Conservation (phyloP, 352 stramenopile species). For the Globisporangium radiosum region DNA sequence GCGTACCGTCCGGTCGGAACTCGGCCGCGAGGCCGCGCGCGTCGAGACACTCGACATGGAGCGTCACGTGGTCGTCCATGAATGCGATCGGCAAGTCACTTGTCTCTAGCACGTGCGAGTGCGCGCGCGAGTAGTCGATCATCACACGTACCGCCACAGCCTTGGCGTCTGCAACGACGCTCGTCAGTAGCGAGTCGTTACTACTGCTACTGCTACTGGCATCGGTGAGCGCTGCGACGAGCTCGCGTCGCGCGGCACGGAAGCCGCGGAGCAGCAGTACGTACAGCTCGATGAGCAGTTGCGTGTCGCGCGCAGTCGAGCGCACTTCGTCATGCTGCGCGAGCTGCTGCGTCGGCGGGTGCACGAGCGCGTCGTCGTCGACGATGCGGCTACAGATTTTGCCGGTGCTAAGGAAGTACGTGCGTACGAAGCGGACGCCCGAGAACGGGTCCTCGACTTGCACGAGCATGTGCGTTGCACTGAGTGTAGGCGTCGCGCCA, state of each 20-base stretch:
- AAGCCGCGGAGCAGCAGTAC: conserved; percentile 35
- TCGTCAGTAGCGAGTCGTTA: no score
- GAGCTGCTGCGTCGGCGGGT: conserved; percentile 12
- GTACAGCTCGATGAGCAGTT: conserved; percentile 32
- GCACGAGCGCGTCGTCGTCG: conserved; percentile 58
- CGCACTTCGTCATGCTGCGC: conserved; percentile 13
- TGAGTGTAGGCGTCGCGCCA: conserved; percentile 12
- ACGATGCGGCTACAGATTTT: conserved; percentile 41
- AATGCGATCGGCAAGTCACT: conserved; percentile 20
- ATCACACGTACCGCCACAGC: conserved; percentile 15
- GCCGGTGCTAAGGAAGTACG: conserved; percentile 63
- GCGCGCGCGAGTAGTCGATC: conserved; percentile 9
- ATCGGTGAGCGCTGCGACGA: conserved; percentile 7
- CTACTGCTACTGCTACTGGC: no score
- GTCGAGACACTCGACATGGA: conserved; percentile 39
- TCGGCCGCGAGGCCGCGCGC: conserved; percentile 23
- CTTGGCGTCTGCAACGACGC: conserved; percentile 18
- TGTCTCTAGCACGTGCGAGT: conserved; percentile 15
- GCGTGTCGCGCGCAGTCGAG: conserved; percentile 17
- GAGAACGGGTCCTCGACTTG: conserved; percentile 69
- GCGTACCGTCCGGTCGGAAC: conserved; percentile 15
- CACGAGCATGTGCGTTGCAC: conserved; percentile 60
- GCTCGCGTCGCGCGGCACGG: conserved; percentile 4
- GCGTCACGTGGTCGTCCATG: conserved; percentile 27
- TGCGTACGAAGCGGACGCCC: conserved; percentile 50